Base-by-base conservation (phyloP, 2,329 filamentous ascomycete genomes). In the Periconia sp. region DNA sequence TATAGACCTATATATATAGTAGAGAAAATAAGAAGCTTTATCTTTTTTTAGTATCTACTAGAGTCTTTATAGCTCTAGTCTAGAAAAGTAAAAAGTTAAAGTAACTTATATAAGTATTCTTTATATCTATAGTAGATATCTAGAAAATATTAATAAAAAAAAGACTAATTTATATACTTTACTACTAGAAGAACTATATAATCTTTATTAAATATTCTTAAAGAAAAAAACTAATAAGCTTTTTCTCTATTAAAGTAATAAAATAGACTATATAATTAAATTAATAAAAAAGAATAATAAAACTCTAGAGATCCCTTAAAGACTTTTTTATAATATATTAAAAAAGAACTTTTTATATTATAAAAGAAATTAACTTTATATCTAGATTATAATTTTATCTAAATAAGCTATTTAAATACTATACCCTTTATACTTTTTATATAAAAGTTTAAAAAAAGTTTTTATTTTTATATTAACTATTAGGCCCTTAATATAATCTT, bases 391-490 rank as follows among this genome's bases (percentile, higher is more conserved):
- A 21, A 19, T 7, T 36, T 38, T 45, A 46, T 46, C 10, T 39
- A 25, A 5, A 17, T 23, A 35, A 45, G 29, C 17, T 19, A 11
- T 16, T 37, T 22, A 13, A 9, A 5, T 11, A 19, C 19, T 4
- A 19, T 15, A 15, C 16, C 25, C 4, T 12, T 26, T 13, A 26
- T 50, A 4, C 18, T 50, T 8, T 50, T 51, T 36, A 31, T 38
- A 17, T 21, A 30, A 23, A 51, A 51, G 22, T 18, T 31, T 13
- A 35, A 36, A 22, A 33, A 25, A 10, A 33, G 22, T 3, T 21
- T 48, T 18, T 24, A 17, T 9, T 24, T 51, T 13, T 51, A 38
- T 35, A 24, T 51, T 4, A 24, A 51, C 19, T 51, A 44, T 31
- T 28, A 34, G 17, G 28, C 15, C n/a, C 26, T 51, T 16, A 51